Base-by-base conservation (phyloP, 2,329 filamentous ascomycete genomes). In the Venturia oleaginea region DNA sequence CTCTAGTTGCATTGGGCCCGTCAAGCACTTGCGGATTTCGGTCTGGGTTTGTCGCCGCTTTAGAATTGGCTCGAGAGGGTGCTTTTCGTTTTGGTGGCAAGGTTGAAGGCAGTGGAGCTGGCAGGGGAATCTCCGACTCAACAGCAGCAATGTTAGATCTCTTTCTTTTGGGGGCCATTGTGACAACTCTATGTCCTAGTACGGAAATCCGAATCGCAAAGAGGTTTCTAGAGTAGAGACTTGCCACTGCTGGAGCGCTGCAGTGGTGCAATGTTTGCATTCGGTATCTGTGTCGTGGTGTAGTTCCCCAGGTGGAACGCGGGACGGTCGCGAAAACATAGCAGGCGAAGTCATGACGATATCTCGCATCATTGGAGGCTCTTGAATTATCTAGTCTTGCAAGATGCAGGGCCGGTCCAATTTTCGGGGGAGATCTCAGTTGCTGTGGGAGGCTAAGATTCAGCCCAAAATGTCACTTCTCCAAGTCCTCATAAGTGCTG, bases 91-190 rank as follows among this genome's bases (percentile, higher is more conserved):
- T 61, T 10, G 59, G 34, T 51, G 27, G 30, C 15, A 62, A 13
- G 43, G 40, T 51, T 4, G 24, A 46, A 30, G 32, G 15, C 13
- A 54, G 42, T 6, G 22, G 51, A 57, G 51, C 15, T 57, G 30
- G 51, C 27, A 57, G 51, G 15, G 51, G 30, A 8, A 37, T 4
- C 51, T 57, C 51, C 34, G 27, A 19, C 15, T 27, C 19, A 11
- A 22, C n/a, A 24, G 62, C 27, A 37, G 61, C 61, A 15, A 46
- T 6, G 34, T 4, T 59, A 13, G 62, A 64, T 40, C 62, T 55
- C 48, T 64, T 64, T 27, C 62, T 37, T 37, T 64, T 64, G 10
- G 62, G 54, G 40, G 62, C 17, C 62, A 64, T 64, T 34, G 46
- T 51, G 10, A 57, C 11, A n/a, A 4, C 27, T 57, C 24, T 34